These are phyloP conservation scores for Gymnopilus junonius DNA, from an alignment of 768 basidiomycete genomes.

Conservation along the genomic window DNA sequence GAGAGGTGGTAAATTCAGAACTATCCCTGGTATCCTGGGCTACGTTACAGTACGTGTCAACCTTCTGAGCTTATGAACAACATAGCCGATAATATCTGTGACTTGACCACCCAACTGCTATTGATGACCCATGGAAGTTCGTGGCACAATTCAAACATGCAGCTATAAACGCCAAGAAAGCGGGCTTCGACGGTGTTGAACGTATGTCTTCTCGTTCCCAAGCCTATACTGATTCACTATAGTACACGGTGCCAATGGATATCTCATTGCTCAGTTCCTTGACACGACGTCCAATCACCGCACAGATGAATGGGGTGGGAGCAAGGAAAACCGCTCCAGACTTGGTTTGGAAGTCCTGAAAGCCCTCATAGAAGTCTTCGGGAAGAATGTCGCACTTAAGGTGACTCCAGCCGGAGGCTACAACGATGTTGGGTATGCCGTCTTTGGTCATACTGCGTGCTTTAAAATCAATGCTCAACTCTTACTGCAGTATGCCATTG, in stretches of 20 bases:
- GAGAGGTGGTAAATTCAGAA: conserved; percentile 42
- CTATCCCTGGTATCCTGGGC: conserved; percentile 38
- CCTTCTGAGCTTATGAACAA: background rate
- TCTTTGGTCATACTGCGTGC: background rate
- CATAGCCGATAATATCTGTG: background rate
- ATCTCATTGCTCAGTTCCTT: conserved; percentile 53
- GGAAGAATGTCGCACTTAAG: conserved; percentile 49
- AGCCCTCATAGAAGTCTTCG: conserved; percentile 44
- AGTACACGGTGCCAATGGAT: conserved; percentile 51
- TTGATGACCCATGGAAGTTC: conserved; percentile 45
- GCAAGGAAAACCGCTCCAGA: conserved; percentile 55
- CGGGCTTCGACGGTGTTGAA: conserved; percentile 64
- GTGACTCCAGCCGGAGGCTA: conserved; percentile 48
- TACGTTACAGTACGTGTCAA: conserved; percentile 31
- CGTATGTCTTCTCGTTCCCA: conserved; percentile 21
- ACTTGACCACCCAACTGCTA: conserved; percentile 36
- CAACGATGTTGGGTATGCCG: conserved; percentile 46
- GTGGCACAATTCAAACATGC: conserved; percentile 45
- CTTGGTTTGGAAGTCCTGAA: conserved; percentile 58
- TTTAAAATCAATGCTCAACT: no score
- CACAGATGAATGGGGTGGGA: conserved; percentile 65
- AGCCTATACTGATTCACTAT: background rate
- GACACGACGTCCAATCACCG: conserved; percentile 50
- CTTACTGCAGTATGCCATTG: background rate
- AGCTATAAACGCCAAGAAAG: conserved; percentile 50